Evolutionary conservation across 495 filamentous ascomycete genomes (phyloP).

Genomic region (Achaetomiella virescens): DNA sequence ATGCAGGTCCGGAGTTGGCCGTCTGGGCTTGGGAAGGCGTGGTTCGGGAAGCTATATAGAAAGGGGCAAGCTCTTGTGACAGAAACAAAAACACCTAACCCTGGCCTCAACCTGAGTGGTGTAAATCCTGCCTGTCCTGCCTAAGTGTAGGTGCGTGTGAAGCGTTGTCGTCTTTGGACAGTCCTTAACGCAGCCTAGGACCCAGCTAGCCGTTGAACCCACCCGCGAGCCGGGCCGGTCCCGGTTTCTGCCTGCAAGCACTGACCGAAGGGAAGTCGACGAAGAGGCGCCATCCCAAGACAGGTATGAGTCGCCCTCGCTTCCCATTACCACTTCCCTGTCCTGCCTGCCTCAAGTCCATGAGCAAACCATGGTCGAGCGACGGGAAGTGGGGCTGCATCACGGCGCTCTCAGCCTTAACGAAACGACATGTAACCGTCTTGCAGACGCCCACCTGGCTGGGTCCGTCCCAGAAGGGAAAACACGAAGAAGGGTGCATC

Average conservation of each 20-base stretch:
- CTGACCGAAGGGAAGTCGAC: slow-evolving; percentile 10
- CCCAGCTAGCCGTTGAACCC: background rate
- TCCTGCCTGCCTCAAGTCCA: background rate
- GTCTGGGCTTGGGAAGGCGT: background rate
- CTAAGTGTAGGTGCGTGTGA: background rate
- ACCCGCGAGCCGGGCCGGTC: background rate
- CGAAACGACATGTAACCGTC: slow-evolving; percentile 8
- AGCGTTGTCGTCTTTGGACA: background rate
- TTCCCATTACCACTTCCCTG: slow-evolving; percentile 4
- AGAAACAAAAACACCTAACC: background rate
- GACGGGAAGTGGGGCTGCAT: background rate
- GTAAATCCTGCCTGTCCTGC: background rate
- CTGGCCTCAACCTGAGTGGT: background rate
- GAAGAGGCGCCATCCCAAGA: slow-evolving; percentile 3
- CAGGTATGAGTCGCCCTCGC: slow-evolving; percentile 11
- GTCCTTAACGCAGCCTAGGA: background rate
- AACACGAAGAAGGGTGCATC: slow-evolving; percentile 9
- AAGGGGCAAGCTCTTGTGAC: slow-evolving; percentile 16
- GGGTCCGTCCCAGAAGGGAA: background rate
- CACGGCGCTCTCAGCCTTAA: slow-evolving; percentile 14
- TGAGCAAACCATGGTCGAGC: background rate
- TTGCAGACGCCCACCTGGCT: background rate
- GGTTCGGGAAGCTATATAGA: slow-evolving; percentile 31
- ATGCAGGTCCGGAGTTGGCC: background rate
- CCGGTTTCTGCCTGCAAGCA: slow-evolving; percentile 14